A percentile compares a stretch with the other conserved stretches of the same genome.
phyloP scores from a whole-genome alignment of 2,329 filamentous ascomycete species.

The Scedosporium apiospermum region DNA sequence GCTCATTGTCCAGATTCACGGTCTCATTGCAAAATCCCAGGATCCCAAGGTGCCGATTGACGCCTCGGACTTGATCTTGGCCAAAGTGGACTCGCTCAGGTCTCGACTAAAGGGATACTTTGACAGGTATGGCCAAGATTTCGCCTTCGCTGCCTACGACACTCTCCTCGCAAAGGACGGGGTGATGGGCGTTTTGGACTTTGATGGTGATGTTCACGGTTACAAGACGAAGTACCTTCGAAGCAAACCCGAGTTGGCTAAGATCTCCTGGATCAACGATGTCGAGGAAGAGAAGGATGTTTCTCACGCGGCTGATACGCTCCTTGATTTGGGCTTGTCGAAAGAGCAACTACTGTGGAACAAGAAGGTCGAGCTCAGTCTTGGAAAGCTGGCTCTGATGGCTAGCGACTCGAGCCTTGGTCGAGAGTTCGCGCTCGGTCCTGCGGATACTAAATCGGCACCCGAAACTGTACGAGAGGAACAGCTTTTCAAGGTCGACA shows the following conservation, averaged over 20 bases:
- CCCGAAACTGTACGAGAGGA: slow-evolving; percentile 26
- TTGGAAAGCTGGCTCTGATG: slow-evolving; percentile 73
- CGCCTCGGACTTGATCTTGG: slow-evolving; percentile 28
- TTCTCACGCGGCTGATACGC: slow-evolving; percentile 58
- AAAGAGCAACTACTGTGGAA: slow-evolving; percentile 79
- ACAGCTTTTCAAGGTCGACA: slow-evolving; percentile 45
- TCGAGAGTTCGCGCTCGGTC: slow-evolving; percentile 13
- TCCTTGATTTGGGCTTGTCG: slow-evolving; percentile 59
- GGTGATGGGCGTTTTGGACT: slow-evolving; percentile 60
- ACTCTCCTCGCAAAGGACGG: slow-evolving; percentile 61
- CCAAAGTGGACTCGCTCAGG: slow-evolving; percentile 35
- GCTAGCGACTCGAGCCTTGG: slow-evolving; percentile 38
- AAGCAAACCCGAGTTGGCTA: slow-evolving; percentile 59
- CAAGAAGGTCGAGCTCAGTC: slow-evolving; percentile 84
- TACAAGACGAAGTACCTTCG: slow-evolving; percentile 73
- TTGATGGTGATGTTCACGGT: slow-evolving; percentile 55
- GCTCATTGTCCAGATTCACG: slow-evolving; percentile 42
- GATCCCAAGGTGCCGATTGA: slow-evolving; percentile 23
- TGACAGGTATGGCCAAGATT: slow-evolving; percentile 53
- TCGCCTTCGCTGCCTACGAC: slow-evolving; percentile 71
- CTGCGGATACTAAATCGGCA: slow-evolving; percentile 13
- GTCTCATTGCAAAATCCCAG: slow-evolving; percentile 19
- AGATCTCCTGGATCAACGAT: slow-evolving; percentile 93
- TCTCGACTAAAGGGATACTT: slow-evolving; percentile 45
- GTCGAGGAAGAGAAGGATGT: slow-evolving; percentile 69